Evolutionary conservation across 2,329 filamentous ascomycete genomes (phyloP), one percentile per base, ranked within the genome.

Genomic region (Fusarium sarcochroum): DNA sequence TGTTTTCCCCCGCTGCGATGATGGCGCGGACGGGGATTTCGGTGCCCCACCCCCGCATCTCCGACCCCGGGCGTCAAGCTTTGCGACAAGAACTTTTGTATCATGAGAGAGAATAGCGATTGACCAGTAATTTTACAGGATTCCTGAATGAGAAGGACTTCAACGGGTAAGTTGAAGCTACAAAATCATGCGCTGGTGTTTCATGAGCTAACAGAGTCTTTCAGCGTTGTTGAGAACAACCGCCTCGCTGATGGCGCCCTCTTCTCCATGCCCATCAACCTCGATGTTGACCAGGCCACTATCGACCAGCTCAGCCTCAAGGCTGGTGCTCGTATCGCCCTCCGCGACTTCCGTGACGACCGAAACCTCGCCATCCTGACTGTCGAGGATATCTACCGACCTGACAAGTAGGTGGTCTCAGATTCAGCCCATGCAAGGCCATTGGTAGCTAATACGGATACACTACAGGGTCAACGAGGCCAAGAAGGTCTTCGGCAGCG

Each of bases 91-190:
- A 42, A 21, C 45, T 32, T 45, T 38, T n/a, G 20, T 21, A 46
- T 49, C 38, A 48, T 62, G 48, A 49, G 45, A 34, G 49, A 42
- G 20, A 58, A 62, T 40, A 51, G 54, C 34, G 14, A 62, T 62
- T 75, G 52, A 68, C 55, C 38, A 21, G 42, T 64, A 44, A 41
- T 51, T 34, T 11, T 73, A 54, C 76, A 97, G 93, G 94, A 77
- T 99, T 99, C 86, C 91, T 99, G 92, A 97, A 89, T 81, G 90
- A 99, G 86, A 91, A 93, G 83, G 96, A 99, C 83, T 99, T 97
- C 86, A 92, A 97, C 82, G 90, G 92, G 93, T 95, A 88, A 73
- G 87, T 80, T 27, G 14, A 41, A 23, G 17, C 6, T 21, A 4
- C 11, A 18, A 23, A 17, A 11, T 35, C 17, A 3, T 7, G 7